Conservation (phyloP, 257 asterid species). For the Capsicum baccatum region DNA sequence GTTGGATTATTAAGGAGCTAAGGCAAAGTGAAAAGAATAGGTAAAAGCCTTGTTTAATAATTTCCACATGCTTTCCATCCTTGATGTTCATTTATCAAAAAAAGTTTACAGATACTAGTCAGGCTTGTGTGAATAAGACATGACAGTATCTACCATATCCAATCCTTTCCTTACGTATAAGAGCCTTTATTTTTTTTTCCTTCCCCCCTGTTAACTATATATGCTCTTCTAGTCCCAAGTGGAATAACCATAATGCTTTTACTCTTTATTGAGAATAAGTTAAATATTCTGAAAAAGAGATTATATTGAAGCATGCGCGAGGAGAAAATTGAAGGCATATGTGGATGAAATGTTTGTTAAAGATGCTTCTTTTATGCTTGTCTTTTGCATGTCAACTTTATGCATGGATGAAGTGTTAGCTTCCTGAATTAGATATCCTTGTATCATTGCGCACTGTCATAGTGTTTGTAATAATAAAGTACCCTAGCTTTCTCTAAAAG, state of each 20-base stretch:
- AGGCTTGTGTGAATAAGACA: neutral
- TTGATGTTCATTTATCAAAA: neutral
- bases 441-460: too few species aligned
- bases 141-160: conserved; percentile 4
- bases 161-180: neutral
- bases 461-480: too few species aligned
- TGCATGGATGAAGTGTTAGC: too few species aligned
- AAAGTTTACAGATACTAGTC: neutral
- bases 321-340: neutral
- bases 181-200: neutral
- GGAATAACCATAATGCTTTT: neutral
- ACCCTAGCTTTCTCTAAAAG: too few species aligned
- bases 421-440: too few species aligned
- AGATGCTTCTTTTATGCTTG: neutral
- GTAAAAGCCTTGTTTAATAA: neutral
- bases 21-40: neutral
- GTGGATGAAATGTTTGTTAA: neutral
- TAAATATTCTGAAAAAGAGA: neutral
- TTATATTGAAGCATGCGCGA: neutral
- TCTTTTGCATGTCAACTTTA: neutral
- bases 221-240: neutral
- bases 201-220: neutral
- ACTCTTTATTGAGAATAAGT: neutral
- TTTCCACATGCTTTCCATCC: neutral
- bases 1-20: neutral